Conservation (phyloP, 2,329 filamentous ascomycete genomes). For the Penicillium sp. region DNA sequence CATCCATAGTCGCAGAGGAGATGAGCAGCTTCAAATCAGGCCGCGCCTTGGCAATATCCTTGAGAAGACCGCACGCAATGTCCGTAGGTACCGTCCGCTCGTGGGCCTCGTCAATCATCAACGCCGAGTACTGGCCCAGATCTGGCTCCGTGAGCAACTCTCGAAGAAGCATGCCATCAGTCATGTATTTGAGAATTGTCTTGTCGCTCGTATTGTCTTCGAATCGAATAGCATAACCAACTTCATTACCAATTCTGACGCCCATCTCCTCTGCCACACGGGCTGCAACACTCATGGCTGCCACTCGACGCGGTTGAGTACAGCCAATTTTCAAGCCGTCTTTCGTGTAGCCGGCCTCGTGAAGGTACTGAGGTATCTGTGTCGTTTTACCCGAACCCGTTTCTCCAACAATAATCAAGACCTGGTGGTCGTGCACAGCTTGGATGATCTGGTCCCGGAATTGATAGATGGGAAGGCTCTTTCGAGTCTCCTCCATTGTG, state of each 20-base stretch:
- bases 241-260: conserved; percentile 83
- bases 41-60: conserved; percentile 79
- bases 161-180: conserved; percentile 88
- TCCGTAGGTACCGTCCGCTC: conserved; percentile 90
- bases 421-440: conserved; percentile 82
- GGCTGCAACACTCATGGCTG: conserved; percentile 95
- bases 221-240: conserved; percentile 93
- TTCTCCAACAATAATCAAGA: conserved; percentile 89
- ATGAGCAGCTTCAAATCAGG: conserved; percentile 88
- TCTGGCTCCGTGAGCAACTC: conserved; percentile 89
- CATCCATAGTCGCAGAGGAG: conserved; percentile 91
- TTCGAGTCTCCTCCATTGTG: conserved; percentile 86
- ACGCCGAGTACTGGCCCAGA: conserved; percentile 73
- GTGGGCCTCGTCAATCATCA: conserved; percentile 98
- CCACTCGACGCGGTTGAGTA: conserved; percentile 91
- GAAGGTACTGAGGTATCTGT: conserved; percentile 87
- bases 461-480: conserved; percentile 83
- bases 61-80: conserved; percentile 81
- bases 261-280: conserved; percentile 94
- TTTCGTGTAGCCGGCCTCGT: conserved; percentile 87
- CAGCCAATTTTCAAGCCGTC: conserved; percentile 82
- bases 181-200: conserved; percentile 93
- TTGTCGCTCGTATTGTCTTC: conserved; percentile 90
- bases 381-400: conserved; percentile 96
- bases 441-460: conserved; percentile 82